Evolutionary conservation across 1,139 yeast species (phyloP).

Genomic region (Lodderomyces oxycetoniae): DNA sequence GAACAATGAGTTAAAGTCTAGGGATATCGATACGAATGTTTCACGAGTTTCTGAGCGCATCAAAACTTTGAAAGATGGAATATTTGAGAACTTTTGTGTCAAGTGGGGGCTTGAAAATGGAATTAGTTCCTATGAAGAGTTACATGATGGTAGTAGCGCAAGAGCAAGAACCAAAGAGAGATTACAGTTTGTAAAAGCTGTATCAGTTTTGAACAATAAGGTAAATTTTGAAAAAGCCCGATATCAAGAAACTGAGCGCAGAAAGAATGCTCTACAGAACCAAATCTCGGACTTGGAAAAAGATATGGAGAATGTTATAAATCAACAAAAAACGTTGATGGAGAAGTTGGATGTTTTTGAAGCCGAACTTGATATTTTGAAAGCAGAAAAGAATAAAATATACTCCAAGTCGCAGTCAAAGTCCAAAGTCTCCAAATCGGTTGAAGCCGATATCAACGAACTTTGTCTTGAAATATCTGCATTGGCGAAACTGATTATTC

Average conservation of each 20-base stretch:
- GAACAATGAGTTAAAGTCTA: constrained; percentile 19
- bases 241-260: constrained; percentile 41
- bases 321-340: constrained; percentile 30
- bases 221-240: constrained; percentile 61
- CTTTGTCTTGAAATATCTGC: constrained; percentile 26
- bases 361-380: constrained; percentile 45
- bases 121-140: constrained; percentile 62
- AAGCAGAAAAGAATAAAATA: constrained; percentile 32
- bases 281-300: constrained; percentile 31
- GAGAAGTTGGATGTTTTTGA: constrained; percentile 41
- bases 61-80: constrained; percentile 33
- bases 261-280: constrained; percentile 36
- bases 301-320: constrained; percentile 25
- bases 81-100: constrained; percentile 53
- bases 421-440: constrained; percentile 21
- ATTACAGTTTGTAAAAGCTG: constrained; percentile 55
- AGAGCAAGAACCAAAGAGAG: constrained; percentile 63
- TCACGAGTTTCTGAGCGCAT: constrained; percentile 24
- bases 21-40: constrained; percentile 24
- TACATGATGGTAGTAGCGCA: constrained; percentile 63
- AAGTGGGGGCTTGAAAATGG: constrained; percentile 47
- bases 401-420: constrained; percentile 24
- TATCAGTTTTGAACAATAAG: constrained; percentile 58
- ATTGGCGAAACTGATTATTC: constrained; percentile 30
- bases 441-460: constrained; percentile 35